phyloP scores from a whole-genome alignment of 2,329 filamentous ascomycete genomes.

The Rhynchosporium secalis region DNA sequence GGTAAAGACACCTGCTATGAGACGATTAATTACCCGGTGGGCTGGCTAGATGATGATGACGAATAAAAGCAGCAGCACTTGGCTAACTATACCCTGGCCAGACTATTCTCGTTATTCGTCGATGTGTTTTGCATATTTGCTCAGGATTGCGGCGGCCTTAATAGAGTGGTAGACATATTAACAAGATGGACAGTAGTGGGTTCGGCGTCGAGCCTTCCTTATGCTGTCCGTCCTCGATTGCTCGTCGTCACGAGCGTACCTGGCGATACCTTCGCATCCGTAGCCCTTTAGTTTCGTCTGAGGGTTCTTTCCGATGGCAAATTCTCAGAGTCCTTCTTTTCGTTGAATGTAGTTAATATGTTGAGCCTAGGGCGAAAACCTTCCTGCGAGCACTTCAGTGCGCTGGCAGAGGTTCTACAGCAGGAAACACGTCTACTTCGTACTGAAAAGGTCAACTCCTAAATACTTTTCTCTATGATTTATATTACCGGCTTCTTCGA shows the following conservation, averaged over 20 bases:
- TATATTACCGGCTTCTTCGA: conserved; percentile 28
- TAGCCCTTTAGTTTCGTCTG: neutral
- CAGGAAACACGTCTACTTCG: conserved; percentile 21
- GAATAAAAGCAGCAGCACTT: conserved; percentile 15
- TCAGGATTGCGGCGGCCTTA: conserved; percentile 29
- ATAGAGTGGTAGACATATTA: conserved; percentile 24
- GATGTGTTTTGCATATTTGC: conserved; percentile 35
- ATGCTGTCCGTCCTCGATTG: conserved; percentile 5
- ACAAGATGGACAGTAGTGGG: conserved; percentile 23
- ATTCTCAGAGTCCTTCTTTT: neutral
- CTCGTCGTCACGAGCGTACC: neutral
- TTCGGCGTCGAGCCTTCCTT: conserved; percentile 27
- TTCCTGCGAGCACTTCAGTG: neutral
- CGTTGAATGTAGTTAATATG: neutral
- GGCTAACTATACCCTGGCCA: conserved; percentile 20
- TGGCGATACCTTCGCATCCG: neutral
- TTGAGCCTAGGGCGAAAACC: too few species aligned
- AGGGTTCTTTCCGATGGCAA: neutral
- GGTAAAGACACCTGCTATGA: conserved; percentile 23
- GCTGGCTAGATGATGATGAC: conserved; percentile 15
- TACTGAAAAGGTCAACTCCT: conserved; percentile 18
- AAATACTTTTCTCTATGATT: conserved; percentile 26
- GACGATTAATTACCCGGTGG: conserved; percentile 18
- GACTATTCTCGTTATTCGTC: conserved; percentile 31
- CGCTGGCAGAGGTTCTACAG: conserved; percentile 18